Evolutionary conservation across 2,329 filamentous ascomycete species (phyloP), one percentile per base, ranked within the genome.

Genomic region (Torrubiella hemipterigena): DNA sequence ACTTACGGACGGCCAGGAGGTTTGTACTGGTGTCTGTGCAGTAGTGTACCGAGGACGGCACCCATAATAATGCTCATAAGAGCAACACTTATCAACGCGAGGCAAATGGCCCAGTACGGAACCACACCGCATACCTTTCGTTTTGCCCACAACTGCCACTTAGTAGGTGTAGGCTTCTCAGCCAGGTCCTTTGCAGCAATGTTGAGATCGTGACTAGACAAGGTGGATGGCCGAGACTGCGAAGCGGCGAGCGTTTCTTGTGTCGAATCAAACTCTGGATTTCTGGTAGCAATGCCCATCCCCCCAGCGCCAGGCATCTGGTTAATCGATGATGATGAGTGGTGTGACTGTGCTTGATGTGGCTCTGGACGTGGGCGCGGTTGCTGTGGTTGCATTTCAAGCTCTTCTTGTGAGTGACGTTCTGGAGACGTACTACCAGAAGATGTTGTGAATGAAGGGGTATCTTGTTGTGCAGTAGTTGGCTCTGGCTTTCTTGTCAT

Each of bases 261-360:
- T 5, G 58, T 61, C 2, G 72, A 73, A 11, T 69, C 64, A 49
- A 74, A 78, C 41, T 77, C 73, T 0, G 73, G 74, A 37, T 78
- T 68, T 17, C 69, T 60, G 6, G 73, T 70, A 4, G 73, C 73
- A 14, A 76, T 51, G 3, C 72, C 73, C 18, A 77, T 58, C 12
- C 73, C 73, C 4, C 73, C 73, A 5, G 72, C 70, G n/a, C 73
- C 74, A 3, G 66, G 53, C 21, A 69, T 64, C 2, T n/a, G n/a
- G n/a, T n/a, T n/a, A n/a, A n/a, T n/a, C n/a, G n/a, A n/a, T n/a
- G n/a, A n/a, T n/a, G n/a, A n/a, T n/a, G n/a, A n/a, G n/a, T n/a
- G n/a, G n/a, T n/a, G n/a, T n/a, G n/a, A n/a, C n/a, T n/a, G n/a
- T n/a, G n/a, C n/a, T n/a, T n/a, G n/a, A n/a, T n/a, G n/a, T n/a